phyloP scores from a whole-genome alignment of 1,284 basidiomycete genomes.

The Somion occarium region DNA sequence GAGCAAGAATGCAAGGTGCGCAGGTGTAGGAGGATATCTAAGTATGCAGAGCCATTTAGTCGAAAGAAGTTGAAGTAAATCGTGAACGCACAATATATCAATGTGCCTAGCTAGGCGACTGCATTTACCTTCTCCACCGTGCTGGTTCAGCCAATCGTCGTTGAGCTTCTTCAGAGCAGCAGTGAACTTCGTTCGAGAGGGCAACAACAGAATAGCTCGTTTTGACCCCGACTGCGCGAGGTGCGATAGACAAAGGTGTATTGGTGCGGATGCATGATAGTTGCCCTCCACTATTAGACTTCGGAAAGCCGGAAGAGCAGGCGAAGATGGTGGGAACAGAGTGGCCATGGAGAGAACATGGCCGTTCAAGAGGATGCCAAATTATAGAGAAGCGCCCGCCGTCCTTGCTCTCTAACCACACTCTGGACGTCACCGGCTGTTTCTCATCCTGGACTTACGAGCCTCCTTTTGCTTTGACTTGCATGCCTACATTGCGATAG shows the following conservation, averaged over 20 bases:
- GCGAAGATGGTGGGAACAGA: slow-evolving; percentile 23
- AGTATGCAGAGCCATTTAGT: slow-evolving; percentile 5
- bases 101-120: slow-evolving; percentile 40
- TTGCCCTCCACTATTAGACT: slow-evolving; percentile 30
- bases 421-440: too few relatives aligned
- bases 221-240: slow-evolving; percentile 27
- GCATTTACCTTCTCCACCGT: slow-evolving; percentile 41
- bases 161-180: slow-evolving; percentile 41
- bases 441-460: too few relatives aligned
- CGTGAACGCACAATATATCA: slow-evolving; percentile 46
- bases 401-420: too few relatives aligned
- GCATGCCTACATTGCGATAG: too few relatives aligned
- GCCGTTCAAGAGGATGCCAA: too few relatives aligned
- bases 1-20: slow-evolving; percentile 53
- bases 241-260: slow-evolving; percentile 45
- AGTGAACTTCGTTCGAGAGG: slow-evolving; percentile 39
- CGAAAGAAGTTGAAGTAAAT: slow-evolving; percentile 12
- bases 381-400: too few relatives aligned
- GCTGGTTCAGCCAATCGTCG: slow-evolving; percentile 49
- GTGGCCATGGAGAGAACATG: slow-evolving; percentile 15
- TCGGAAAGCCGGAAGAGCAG: slow-evolving; percentile 27
- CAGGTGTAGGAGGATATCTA: slow-evolving; percentile 63
- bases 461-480: too few relatives aligned
- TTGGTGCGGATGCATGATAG: slow-evolving; percentile 33
- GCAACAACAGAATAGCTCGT: slow-evolving; percentile 46